Evolutionary conservation across 164 flowering plant species (phyloP), one percentile per base, ranked within the genome.

Genomic region (Cinnamomum micranthum): DNA sequence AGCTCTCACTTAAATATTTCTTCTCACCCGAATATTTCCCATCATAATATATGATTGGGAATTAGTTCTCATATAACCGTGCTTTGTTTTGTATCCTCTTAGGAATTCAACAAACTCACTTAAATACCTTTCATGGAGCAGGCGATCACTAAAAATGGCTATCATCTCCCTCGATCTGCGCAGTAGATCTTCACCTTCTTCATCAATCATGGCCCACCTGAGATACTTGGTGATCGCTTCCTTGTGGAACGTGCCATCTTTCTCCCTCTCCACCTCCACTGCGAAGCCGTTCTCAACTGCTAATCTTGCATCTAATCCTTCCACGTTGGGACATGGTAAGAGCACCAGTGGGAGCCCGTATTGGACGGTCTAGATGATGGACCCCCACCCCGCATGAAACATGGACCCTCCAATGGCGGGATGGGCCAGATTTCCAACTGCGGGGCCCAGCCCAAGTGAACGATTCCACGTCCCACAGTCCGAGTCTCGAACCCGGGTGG

Each of bases 351-450:
- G 59, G 27, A 80, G 84, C 15, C 84, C 87, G 25, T 73, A 79
- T 9, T 33, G 41, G 6, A 84, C 78, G 1, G 82, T 52, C 70
- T 84, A 86, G 17, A 82, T 73, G 4, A 78, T 76, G 9, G 88
- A 75, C 0, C 85, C 82, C 84, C 83, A 84, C 0, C 87, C 88
- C 6, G 83, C 71, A 33, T 86, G 86, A 63, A 75, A 81, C 33
- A 86, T 69, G 5, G 74, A 76, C 6, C 85, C 87, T n/a, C 85
- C 82, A 6, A 84, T 76, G 4, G 87, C 68, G 2, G 83, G 79
- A 51, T 86, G 87, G 25, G 81, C 83, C 23, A 86, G 41, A 84
- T 83, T 10, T 81, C 71, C 31, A 65, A 19, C 23, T 84, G 88
- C 1, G 85, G 84, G 4, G 80, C 83, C 87, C 85, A 86, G 2